Evolutionary conservation across 495 filamentous ascomycete species (phyloP), one percentile per base, ranked within the genome.

Genomic region (Daldinia decipiens): DNA sequence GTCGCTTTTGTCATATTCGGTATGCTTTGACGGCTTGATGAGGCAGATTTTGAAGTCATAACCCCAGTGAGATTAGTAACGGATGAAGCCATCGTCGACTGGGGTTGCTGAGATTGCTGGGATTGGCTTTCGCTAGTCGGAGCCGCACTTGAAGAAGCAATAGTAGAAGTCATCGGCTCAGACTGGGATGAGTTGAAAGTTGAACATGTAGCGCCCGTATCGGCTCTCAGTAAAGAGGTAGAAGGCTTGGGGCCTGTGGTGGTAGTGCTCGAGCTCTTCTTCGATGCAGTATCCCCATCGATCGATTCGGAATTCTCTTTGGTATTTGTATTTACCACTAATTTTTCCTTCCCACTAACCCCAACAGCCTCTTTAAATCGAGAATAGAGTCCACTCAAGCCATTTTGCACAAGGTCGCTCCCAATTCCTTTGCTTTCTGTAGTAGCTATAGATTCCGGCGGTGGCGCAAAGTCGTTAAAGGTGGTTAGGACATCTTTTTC

Each of bases 361-460:
- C 89, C 89, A 34, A 97, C 93, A 0, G 88, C 93, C 36, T 90
- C 92, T 77, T 88, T 88, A 74, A 97, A 84, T 17, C 92, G 88
- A 81, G 84, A 94, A 77, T 97, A 97, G 15, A 98, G 76, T 1
- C 93, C 93, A 75, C 91, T 96, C 34, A 98, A 78, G 1, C 94
- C 93, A 74, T 93, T 90, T 57, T 94, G 92, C 5, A 90, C 83
- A 4, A 93, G 77, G 54, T 95, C 93, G 15, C 88, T 87, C 15
- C 90, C 82, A 21, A 91, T 81, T 8, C 86, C 85, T 74, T 92
- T 93, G 50, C 80, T 87, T 68, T 96, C 93, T 26, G 79, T 78
- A 17, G 81, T 79, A 3, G 87, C 82, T 78, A 68, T 80, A 60
- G 70, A 83, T 50, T 78, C 86, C 59, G 81, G 91, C 66, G 81